A percentile compares a stretch with the other conserved stretches of the same genome.
Evolutionary conservation across 1,139 yeast genomes (phyloP).

Genomic region (Schwanniomyces etchellsii): DNA sequence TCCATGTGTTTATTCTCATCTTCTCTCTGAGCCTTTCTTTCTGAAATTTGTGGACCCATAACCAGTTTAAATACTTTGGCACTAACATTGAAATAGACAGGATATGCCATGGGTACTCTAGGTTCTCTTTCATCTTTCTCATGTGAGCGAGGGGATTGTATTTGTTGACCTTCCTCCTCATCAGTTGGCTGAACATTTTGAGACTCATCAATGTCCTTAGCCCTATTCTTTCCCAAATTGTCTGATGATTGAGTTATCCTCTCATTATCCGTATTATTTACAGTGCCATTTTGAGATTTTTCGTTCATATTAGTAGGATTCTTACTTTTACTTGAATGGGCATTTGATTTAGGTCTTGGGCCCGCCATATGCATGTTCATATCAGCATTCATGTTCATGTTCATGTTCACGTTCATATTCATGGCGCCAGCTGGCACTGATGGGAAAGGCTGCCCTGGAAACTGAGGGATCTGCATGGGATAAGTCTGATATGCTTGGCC

Average conservation of each 20-base stretch:
- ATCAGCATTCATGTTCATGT: constrained; percentile 5
- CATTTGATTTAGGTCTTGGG: background rate
- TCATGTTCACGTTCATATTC: constrained; percentile 4
- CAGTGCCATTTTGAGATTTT: background rate
- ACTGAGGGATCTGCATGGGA: constrained; percentile 9
- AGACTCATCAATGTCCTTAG: background rate
- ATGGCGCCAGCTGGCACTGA: constrained; percentile 2
- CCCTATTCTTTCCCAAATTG: constrained; percentile 1
- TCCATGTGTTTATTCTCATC: constrained; percentile 9
- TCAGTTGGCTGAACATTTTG: background rate
- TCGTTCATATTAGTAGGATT: background rate
- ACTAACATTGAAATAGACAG: constrained; percentile 17
- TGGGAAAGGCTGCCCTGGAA: constrained; percentile 6
- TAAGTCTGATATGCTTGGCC: constrained; percentile 6
- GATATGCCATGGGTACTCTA: constrained; percentile 8
- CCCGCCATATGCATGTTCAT: constrained; percentile 1
- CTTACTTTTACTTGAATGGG: background rate
- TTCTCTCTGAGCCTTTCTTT: constrained; percentile 4
- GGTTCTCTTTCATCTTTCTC: background rate
- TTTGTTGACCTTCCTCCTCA: background rate
- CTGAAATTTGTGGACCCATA: constrained; percentile 2
- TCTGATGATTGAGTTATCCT: background rate
- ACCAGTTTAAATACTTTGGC: constrained; percentile 9
- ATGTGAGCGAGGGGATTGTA: no score
- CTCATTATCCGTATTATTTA: background rate